Evolutionary conservation across 2,329 filamentous ascomycete species (phyloP), one percentile per base, ranked within the genome.

Genomic region (Lojkania enalia): DNA sequence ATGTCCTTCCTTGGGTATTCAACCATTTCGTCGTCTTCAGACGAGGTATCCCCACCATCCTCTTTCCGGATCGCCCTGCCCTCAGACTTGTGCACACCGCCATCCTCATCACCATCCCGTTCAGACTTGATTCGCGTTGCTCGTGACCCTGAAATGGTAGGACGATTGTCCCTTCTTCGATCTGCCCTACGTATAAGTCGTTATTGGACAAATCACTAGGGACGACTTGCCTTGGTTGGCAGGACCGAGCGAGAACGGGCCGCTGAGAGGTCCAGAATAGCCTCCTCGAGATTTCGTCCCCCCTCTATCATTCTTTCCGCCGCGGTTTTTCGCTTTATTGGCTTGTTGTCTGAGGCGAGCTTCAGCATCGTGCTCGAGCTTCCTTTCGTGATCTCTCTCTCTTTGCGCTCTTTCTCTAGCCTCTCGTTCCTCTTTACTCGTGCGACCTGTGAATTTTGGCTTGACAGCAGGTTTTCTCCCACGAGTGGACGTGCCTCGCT

Each of bases 1-100:
- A 85, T 80, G 49, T 81, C 76, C 41, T 77, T 69, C 40, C 77
- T 71, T 30, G 73, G 70, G n/a, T 66, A 55, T 13, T 58, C 51
- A 11, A 54, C 51, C 18, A 70, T 64, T 31, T 74, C 70, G 20
- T 77, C 79, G 42, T 74, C 71, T 25, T 77, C 74, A 23, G 74
- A 76, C 9, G 74, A 75, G 5, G 74, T 68, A 42, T 74, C 69
- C 14, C 68, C 73, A 7, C 71, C 71, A 43, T 73, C 55, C 48
- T 68, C 56, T 27, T 55, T 54, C 38, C 63, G 63, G 41, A 57
- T 50, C 23, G 29, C 50, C 37, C 5, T 44, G 43, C 31, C 42
- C 12, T 31, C 32, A 18, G 57, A 57, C 25, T 54, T 51, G 32
- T 39, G 33, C 15, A 11, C 15, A 21, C 6, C 9, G 5, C 19